Conservation (phyloP, 1,139 yeast genomes). For the Martiniozyma asiatica region DNA sequence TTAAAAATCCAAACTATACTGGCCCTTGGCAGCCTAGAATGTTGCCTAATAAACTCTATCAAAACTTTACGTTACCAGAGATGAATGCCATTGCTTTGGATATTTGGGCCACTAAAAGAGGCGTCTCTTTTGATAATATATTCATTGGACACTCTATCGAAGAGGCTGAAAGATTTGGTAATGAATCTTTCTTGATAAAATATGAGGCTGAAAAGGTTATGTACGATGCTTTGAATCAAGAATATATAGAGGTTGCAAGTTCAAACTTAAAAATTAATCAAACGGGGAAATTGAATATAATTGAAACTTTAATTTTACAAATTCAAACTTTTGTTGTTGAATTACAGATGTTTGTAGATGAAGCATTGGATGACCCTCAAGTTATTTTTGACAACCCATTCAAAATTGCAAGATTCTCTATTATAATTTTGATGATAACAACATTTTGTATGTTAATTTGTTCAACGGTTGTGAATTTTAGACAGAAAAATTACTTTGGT, state of each 20-base stretch:
- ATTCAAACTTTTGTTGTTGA: conserved; percentile 4
- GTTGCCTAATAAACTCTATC: conserved; percentile 57
- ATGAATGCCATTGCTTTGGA: conserved; percentile 84
- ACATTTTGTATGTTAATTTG: no score
- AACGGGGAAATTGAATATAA: no score
- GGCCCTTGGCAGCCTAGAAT: conserved; percentile 70
- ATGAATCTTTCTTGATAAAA: conserved; percentile 59
- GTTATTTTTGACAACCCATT: no score
- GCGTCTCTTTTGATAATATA: conserved; percentile 69
- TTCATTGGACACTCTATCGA: conserved; percentile 71
- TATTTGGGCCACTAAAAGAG: conserved; percentile 75
- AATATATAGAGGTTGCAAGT: no score
- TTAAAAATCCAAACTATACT: conserved; percentile 62
- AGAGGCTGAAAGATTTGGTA: conserved; percentile 80
- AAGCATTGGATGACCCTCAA: conserved; percentile 33
- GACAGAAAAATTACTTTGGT: no score
- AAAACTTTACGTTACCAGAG: conserved; percentile 35
- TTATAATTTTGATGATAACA: no score
- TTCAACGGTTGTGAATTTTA: no score
- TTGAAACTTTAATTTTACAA: no score
- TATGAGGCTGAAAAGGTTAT: conserved; percentile 39
- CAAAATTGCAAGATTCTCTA: no score
- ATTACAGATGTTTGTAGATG: conserved; percentile 22
- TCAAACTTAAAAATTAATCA: no score
- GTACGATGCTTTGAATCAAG: neutral